Base-by-base conservation (phyloP, 768 basidiomycete genomes). In the Podaxis pistillaris region DNA sequence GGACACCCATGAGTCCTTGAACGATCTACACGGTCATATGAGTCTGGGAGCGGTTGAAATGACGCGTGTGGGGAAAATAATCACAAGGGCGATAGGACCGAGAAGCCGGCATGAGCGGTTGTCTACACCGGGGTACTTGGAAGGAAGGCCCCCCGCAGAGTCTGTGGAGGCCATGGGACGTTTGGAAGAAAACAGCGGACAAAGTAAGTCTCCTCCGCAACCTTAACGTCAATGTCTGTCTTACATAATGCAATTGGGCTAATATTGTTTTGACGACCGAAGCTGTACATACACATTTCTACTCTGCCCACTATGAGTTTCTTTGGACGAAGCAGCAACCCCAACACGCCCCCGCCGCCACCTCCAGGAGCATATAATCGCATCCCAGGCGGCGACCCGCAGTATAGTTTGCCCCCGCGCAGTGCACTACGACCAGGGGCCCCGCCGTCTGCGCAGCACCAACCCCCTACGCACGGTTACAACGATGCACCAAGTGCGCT, bases 1-100 rank as follows among this genome's bases (percentile, higher is more conserved):
- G 76, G 17, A 94, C 73, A n/a, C 94, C 96, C 89, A 98, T 89
- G 22, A 93, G 80, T 2, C 72, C 90, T 76, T 98, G 93, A 19
- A 94, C 90, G 58, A 89, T 76, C 91, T 93, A 68, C 83, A 74
- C 47, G 59, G 30, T 53, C 19, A 79, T 82, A 37, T 58, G 26
- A 81, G 79, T 80, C 12, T 83, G 81, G 44, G 80, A 57, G 38
- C 7, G 8, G 30, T 61, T 17, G 19, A 12, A 13, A 22, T 46
- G 1, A 80, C 78, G 9, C 80, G 83, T 38, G 83, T 71, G 6
- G 82, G 15, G 33, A 59, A 54, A 37, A 46, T 19, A 67, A 75
- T 65, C 63, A 83, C 83, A 60, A 84, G 74, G 19, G 82, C 83
- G 36, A 80, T 83, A 56, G 81, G 81, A 1, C 83, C 84, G 0